phyloP scores from a whole-genome alignment of 1,284 basidiomycete genomes.

The Trichosporon sp. region DNA sequence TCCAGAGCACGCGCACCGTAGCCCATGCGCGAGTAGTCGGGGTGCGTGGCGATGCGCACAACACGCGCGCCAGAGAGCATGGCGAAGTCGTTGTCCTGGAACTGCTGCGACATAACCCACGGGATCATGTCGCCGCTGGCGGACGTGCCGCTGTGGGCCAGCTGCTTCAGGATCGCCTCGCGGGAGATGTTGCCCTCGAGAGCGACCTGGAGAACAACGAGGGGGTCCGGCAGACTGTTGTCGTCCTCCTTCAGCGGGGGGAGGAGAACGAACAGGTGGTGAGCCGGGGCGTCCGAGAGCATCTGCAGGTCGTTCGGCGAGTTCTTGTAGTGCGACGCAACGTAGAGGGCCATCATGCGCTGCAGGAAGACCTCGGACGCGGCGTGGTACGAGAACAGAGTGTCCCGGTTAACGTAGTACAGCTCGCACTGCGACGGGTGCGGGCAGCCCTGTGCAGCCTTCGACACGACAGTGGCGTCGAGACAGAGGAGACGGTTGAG shows the following conservation, averaged over 20 bases:
- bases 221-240: conserved; percentile 79
- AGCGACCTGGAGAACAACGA: conserved; percentile 93
- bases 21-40: conserved; percentile 95
- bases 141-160: conserved; percentile 55
- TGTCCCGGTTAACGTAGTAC: conserved; percentile 93
- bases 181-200: conserved; percentile 91
- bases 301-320: conserved; percentile 97
- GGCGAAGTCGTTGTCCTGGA: conserved; percentile 94
- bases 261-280: conserved; percentile 92
- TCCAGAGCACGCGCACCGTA: conserved; percentile 91
- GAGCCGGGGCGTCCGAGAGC: conserved; percentile 92
- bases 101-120: conserved; percentile 87
- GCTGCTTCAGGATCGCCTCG: conserved; percentile 77
- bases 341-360: conserved; percentile 96
- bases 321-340: conserved; percentile 98
- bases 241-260: conserved; percentile 86
- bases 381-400: conserved; percentile 94
- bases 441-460: conserved; percentile 71
- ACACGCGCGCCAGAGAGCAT: conserved; percentile 84
- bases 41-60: conserved; percentile 94
- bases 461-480: conserved; percentile 73
- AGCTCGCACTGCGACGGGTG: conserved; percentile 92
- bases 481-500: conserved; percentile 87
- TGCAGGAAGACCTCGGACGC: conserved; percentile 96
- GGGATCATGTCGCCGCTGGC: conserved; percentile 93